Evolutionary conservation across 768 basidiomycete genomes (phyloP), one percentile per base, ranked within the genome.

Genomic region (Auricularia sp.): DNA sequence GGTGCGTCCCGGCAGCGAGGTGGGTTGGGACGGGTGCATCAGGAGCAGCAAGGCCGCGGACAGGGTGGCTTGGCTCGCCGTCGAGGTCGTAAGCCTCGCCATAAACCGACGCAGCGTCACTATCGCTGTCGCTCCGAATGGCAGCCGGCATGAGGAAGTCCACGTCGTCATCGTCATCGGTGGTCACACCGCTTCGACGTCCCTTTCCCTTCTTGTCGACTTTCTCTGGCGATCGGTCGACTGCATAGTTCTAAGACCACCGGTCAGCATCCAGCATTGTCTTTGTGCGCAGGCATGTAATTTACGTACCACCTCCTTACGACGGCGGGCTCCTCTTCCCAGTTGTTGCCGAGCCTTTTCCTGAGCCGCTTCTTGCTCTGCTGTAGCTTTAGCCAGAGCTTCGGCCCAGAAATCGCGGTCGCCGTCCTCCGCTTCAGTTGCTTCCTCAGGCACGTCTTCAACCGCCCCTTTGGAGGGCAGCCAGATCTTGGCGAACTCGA

Each of bases 401-500:
- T 83, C 81, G 11, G 87, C 82, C 94, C 92, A 95, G n/a, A 92
- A 91, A 73, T 92, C 88, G 36, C 77, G 80, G 64, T 86, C 80
- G 58, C 84, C 85, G 0, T 65, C 64, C 16, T 72, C 67, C 3
- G 76, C 77, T 2, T 72, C 72, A 3, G 79, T 70, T 5, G 77
- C 79, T 58, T 89, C 89, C 39, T 76, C 80, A 7, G 13, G 47
- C 24, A 92, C 71, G 16, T 90, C 89, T 71, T 88, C 89, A 61
- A 91, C 74, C 2, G 77, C 70, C 63, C 88, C 88, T 71, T 89
- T 88, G 66, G 89, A 85, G 29, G 89, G 85, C 1, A 88, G 84
- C 95, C 95, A 98, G 54, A 98, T 82, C 73, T 95, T 94, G 11
- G 95, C 94, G 70, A 95, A 96, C 5, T 83, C 84, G 73, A 98